Base-by-base conservation (phyloP, 1,139 yeast species). In the Zygotorulaspora mrakii region DNA sequence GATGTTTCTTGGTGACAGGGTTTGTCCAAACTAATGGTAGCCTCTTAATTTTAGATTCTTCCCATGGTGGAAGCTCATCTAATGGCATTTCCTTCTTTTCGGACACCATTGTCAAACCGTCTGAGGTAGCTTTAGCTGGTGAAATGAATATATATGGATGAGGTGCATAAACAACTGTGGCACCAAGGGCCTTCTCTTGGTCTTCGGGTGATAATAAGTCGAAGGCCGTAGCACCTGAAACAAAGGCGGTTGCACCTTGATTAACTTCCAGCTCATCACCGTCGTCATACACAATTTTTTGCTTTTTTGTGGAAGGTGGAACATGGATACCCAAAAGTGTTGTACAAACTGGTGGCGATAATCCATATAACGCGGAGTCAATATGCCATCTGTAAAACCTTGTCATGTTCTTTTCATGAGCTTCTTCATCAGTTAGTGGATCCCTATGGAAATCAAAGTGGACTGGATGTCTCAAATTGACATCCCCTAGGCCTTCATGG, bases 361-460 rank as follows among this genome's bases (percentile, higher is more conserved):
- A 71, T 24, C 77, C 95, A 55, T 86, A 86, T 36, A 86, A 73
- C 4, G 95, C 95, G 33, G 91, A 82, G 64, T 86, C 95, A 52
- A 86, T 84, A 65, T 86, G 95, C 95, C 95, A 86, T 66, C 95
- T 77, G 73, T 85, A 86, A 62, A 81, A 86, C 51, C 94, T 73
- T 1, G 95, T 86, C 61, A 47, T 39, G 41, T 79, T 76, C 21
- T 74, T 68, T 2, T 73, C 72, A 40, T 68, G 69, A 53, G 82
- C 76, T 48, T 83, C 78, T 22, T 74, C 74, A 20, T 74, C 72
- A n/a, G 79, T 68, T 48, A 86, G 71, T 1, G 79, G 73, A 13
- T 71, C 66, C 50, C 79, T 79, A 66, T 86, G 95, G 74, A 86
- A 86, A 1, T 79, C 73, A 49, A 79, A 76, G 60, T 86, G 95